Percentiles rank a stretch among this genome's conserved stretches.
phyloP scores from a whole-genome alignment of 768 basidiomycete genomes.

The Hericium erinaceus region DNA sequence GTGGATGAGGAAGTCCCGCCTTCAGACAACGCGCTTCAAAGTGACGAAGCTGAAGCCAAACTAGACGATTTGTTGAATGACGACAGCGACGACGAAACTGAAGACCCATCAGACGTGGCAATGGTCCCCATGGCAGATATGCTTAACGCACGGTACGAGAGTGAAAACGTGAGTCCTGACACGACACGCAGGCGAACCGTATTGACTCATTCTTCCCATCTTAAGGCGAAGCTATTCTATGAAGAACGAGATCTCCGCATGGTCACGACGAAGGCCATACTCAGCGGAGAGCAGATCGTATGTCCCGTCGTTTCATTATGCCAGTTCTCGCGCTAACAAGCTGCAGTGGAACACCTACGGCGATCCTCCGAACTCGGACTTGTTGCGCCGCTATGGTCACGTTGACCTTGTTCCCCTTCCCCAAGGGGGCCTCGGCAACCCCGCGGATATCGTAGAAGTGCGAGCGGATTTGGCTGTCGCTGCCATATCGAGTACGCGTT shows the following conservation, averaged over 20 bases:
- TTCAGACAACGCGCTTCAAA: constrained; percentile 7
- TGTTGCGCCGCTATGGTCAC: constrained; percentile 91
- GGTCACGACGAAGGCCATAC: constrained; percentile 69
- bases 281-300: constrained; percentile 81
- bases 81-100: constrained; percentile 40
- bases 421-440: constrained; percentile 50
- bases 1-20: constrained; percentile 23
- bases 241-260: constrained; percentile 67
- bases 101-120: constrained; percentile 56
- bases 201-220: not conserved
- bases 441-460: constrained; percentile 72
- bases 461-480: constrained; percentile 60
- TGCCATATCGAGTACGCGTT: constrained; percentile 19
- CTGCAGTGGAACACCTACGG: constrained; percentile 91
- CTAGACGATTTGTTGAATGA: constrained; percentile 8
- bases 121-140: constrained; percentile 98
- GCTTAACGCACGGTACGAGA: constrained; percentile 80
- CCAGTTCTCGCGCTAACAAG: not conserved
- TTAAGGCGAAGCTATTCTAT: constrained; percentile 78
- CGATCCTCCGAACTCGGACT: constrained; percentile 84
- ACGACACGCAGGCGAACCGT: not conserved
- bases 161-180: constrained; percentile 61
- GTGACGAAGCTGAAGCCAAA: constrained; percentile 33
- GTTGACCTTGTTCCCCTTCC: constrained; percentile 65
- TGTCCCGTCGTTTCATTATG: constrained; percentile 18